Percentiles rank a stretch among this genome's conserved stretches.
Conservation (phyloP, 495 filamentous ascomycete genomes). For the Lophium mytilinum region DNA sequence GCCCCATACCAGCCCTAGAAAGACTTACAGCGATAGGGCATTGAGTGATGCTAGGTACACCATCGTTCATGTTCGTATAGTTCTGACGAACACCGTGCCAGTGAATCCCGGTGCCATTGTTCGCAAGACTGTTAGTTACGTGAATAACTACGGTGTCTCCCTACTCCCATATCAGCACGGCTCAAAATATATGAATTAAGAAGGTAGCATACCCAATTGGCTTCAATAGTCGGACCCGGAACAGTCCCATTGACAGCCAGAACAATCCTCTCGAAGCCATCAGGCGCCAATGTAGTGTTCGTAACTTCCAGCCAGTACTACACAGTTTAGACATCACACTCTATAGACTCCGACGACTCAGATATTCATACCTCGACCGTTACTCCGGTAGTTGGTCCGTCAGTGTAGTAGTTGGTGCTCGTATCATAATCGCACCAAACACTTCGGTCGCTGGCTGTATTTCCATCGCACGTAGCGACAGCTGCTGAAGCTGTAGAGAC, state of each 20-base stretch:
- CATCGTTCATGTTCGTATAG: conserved; percentile 33
- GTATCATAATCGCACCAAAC: conserved; percentile 20
- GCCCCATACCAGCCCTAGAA: background rate
- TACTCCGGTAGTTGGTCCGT: conserved; percentile 14
- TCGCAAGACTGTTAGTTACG: conserved; percentile 29
- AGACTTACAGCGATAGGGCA: conserved; percentile 35
- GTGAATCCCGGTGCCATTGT: conserved; percentile 30
- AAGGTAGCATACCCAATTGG: conserved; percentile 9
- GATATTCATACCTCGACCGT: conserved; percentile 6
- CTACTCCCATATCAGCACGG: background rate
- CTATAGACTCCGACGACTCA: no score
- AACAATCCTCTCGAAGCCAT: conserved; percentile 39
- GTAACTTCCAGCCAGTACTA: conserved; percentile 39
- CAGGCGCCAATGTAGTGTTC: conserved; percentile 41
- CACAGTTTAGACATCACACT: background rate
- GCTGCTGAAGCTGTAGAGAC: conserved; percentile 1
- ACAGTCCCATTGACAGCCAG: conserved; percentile 24
- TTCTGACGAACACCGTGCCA: conserved; percentile 10
- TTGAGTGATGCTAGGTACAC: conserved; percentile 41
- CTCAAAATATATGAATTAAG: background rate
- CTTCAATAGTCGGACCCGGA: conserved; percentile 25
- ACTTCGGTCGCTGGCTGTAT: conserved; percentile 11
- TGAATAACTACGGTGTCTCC: conserved; percentile 25
- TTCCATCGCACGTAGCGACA: conserved; percentile 5
- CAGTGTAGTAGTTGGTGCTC: conserved; percentile 17